phyloP scores from a whole-genome alignment of 179 eudicot species.

The Patellifolia procumbens region DNA sequence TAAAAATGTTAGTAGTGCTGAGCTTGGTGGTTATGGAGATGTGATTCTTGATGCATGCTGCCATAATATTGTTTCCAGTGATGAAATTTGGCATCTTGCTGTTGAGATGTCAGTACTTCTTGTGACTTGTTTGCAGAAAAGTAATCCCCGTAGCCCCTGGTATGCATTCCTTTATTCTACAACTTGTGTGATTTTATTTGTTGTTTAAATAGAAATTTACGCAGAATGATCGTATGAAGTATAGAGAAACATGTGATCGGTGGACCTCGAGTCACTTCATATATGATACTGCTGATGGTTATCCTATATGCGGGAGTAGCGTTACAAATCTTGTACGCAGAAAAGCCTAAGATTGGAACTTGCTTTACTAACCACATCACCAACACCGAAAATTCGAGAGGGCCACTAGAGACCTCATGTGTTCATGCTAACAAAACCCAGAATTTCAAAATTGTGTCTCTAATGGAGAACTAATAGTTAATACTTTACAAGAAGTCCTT shows the following conservation, averaged over 20 bases:
- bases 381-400: too few relatives aligned
- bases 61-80: constrained; percentile 76
- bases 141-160: constrained; percentile 95
- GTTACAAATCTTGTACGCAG: too few relatives aligned
- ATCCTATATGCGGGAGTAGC: background rate
- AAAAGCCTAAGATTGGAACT: too few relatives aligned
- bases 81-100: constrained; percentile 84
- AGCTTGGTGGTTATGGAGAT: constrained; percentile 74
- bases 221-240: background rate
- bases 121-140: constrained; percentile 55
- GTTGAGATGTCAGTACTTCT: constrained; percentile 89
- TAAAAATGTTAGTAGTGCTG: constrained; percentile 55
- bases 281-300: background rate
- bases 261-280: background rate
- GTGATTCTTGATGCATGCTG: constrained; percentile 94
- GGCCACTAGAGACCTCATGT: too few relatives aligned
- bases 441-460: too few relatives aligned
- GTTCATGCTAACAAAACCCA: too few relatives aligned
- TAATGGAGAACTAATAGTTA: too few relatives aligned
- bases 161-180: constrained; percentile 29
- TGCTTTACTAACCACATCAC: too few relatives aligned
- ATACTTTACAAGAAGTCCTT: too few relatives aligned
- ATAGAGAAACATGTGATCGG: constrained; percentile 8
- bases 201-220: background rate
- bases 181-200: background rate